Evolutionary conservation across 2,329 filamentous ascomycete species (phyloP), one percentile per base, ranked within the genome.

Genomic region (Colletotrichum lini): DNA sequence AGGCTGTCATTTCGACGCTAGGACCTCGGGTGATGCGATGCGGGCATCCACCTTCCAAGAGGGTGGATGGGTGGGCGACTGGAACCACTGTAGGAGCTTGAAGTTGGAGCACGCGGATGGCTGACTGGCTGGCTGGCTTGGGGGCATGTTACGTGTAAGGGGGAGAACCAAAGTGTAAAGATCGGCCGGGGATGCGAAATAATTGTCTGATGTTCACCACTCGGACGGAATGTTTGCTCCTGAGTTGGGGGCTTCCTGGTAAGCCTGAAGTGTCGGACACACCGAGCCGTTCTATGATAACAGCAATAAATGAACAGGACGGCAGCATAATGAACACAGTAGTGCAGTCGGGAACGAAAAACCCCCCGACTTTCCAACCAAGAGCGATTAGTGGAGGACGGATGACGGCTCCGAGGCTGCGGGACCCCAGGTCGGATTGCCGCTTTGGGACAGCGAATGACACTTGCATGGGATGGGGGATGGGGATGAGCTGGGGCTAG

Each of bases 1-100:
- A 67, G 67, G 67, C 56, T 70, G 56, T 60, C 63, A 61, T 56
- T 67, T 70, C 26, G 57, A n/a, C 64, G 67, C 67, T 70, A 70
- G 40, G 67, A 62, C 64, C 57, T 70, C 67, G 64, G 64, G 67
- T 62, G 57, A 61, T 62, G 67, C 52, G 50, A 67, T 67, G 67
- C 64, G 67, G 64, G 64, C 64, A 70, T 57, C 63, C 67, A 57
- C 67, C 50, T 50, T 57, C 49, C 54, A 67, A 56, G 42, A 49
- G 54, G 54, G 63, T 56, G 45, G 44, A 44, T 49, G 47, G 47
- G 56, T 56, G 45, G 57, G 56, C 50, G 47, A 44, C 50, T 67
- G 56, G 38, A 49, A n/a, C 40, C 10, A 35, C 30, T 35, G 9
- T 69, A 44, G 44, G 58, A 61, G 58, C 58, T 61, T 49, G 44